phyloP scores from a whole-genome alignment of 169 alveolate species.

The Plasmodium blacklocki region DNA sequence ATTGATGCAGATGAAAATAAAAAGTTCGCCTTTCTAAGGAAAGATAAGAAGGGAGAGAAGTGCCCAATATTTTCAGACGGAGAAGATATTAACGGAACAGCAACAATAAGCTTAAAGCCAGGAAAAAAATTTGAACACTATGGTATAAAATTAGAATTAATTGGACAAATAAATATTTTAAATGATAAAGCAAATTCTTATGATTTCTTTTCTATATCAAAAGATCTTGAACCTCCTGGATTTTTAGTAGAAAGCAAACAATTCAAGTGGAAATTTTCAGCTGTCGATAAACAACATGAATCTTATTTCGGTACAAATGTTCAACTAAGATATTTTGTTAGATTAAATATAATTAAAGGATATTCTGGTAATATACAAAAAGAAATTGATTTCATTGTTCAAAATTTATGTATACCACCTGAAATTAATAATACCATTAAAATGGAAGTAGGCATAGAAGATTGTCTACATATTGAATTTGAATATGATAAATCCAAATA shows the following conservation, averaged over 20 bases:
- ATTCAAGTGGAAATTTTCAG: conserved; percentile 94
- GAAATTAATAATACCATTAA: conserved; percentile 93
- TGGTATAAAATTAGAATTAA: conserved; percentile 97
- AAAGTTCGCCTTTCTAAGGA: conserved; percentile 80
- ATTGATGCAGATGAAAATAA: conserved; percentile 82
- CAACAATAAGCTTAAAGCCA: conserved; percentile 92
- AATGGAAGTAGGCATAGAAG: conserved; percentile 99
- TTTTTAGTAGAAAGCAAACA: conserved; percentile 91
- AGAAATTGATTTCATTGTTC: conserved; percentile 96
- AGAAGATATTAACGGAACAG: conserved; percentile 93
- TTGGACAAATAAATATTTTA: conserved; percentile 95
- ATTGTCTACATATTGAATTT: conserved; percentile 96
- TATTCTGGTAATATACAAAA: conserved; percentile 91
- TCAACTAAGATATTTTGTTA: conserved; percentile 92
- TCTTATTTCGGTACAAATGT: conserved; percentile 97
- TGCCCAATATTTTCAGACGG: conserved; percentile 91
- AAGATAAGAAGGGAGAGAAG: conserved; percentile 86
- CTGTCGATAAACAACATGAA: conserved; percentile 98
- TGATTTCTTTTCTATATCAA: conserved; percentile 95
- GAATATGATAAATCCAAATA: conserved; percentile 95
- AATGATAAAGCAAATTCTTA: conserved; percentile 92
- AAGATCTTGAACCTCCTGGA: conserved; percentile 99
- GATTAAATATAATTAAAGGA: conserved; percentile 93
- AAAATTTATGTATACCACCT: conserved; percentile 91
- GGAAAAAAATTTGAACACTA: conserved; percentile 97